phyloP scores from a whole-genome alignment of 768 basidiomycete species.

The Mycena rosella region DNA sequence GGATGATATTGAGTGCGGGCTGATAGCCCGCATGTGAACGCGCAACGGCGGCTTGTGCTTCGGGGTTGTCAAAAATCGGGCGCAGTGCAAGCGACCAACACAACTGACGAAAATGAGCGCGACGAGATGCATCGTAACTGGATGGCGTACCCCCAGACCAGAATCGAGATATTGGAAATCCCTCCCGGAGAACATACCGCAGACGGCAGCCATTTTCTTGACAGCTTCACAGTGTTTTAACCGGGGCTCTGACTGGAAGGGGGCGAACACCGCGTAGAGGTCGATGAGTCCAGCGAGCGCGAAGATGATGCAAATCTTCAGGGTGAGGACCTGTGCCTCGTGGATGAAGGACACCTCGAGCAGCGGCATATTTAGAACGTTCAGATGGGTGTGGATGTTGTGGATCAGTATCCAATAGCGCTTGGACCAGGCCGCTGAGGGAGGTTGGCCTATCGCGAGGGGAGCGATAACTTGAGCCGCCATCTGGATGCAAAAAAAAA shows the following conservation, averaged over 20 bases:
- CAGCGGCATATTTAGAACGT: conserved; percentile 3
- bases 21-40: no score
- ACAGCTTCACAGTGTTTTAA: not conserved
- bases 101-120: no score
- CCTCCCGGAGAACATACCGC: not conserved
- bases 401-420: conserved; percentile 21
- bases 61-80: no score
- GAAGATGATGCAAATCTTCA: conserved; percentile 9
- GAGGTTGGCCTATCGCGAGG: no score
- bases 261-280: conserved; percentile 22
- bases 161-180: conserved; percentile 4
- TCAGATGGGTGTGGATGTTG: conserved; percentile 14
- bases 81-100: no score
- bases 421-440: conserved; percentile 4
- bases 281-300: conserved; percentile 12
- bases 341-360: no score
- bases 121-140: not conserved
- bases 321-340: conserved; percentile 8
- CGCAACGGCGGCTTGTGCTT: no score
- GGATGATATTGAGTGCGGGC: no score
- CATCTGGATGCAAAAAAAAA: no score
- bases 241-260: conserved; percentile 2
- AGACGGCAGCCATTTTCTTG: not conserved
- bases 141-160: not conserved
- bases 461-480: no score